Percentiles rank a stretch among this genome's conserved stretches.
Conservation (phyloP, 257 asterid species). For the Solanum piurae region DNA sequence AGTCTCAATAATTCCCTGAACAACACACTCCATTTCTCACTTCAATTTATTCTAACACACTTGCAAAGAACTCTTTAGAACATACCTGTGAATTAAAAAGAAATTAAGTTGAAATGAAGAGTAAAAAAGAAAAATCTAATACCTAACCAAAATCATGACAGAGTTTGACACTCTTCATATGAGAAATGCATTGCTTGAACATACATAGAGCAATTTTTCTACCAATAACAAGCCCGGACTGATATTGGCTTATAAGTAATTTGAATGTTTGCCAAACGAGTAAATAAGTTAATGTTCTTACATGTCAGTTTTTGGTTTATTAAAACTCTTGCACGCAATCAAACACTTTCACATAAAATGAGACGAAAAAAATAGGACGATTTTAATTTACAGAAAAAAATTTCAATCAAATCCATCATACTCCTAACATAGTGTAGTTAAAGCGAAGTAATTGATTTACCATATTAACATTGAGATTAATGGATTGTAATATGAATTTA, state of each 20-base stretch:
- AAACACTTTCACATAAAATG: too few species aligned
- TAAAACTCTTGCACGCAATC: background rate
- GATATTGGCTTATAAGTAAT: background rate
- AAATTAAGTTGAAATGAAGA: background rate
- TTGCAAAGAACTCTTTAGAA: background rate
- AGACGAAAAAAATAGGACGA: too few species aligned
- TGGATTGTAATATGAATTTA: background rate
- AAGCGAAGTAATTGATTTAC: background rate
- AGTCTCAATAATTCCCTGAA: constrained; percentile 91
- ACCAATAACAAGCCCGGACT: background rate
- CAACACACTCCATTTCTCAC: constrained; percentile 75
- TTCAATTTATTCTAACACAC: background rate
- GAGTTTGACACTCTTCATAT: background rate
- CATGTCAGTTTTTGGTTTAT: too few species aligned
- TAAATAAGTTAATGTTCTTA: background rate
- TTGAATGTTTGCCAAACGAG: background rate
- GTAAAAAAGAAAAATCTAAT: background rate
- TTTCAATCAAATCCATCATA: background rate
- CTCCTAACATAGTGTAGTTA: background rate
- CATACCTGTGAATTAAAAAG: background rate
- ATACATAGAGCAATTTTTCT: background rate
- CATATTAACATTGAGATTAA: background rate
- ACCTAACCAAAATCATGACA: background rate
- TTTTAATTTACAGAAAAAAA: too few species aligned
- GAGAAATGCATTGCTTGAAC: background rate